These are phyloP conservation scores for Dacryopinax primogenitus DNA, from an alignment of 768 basidiomycete genomes.

Conservation along the genomic window DNA sequence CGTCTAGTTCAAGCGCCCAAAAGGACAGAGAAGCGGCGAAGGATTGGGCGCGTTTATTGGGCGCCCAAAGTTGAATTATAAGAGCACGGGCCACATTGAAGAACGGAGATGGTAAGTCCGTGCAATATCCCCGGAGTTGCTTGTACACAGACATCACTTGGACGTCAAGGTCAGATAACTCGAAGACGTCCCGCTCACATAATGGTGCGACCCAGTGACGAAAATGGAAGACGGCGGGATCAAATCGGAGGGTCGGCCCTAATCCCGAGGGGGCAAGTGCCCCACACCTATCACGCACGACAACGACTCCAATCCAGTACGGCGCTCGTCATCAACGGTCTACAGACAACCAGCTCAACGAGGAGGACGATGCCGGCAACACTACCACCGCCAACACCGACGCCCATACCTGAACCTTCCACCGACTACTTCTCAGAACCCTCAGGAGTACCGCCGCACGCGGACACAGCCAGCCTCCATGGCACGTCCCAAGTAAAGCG, in stretches of 20 bases:
- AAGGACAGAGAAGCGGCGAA: neutral
- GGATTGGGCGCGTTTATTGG: neutral
- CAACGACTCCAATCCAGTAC: neutral
- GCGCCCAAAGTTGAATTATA: neutral
- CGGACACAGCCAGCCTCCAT: neutral
- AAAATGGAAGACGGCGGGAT: neutral
- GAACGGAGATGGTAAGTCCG: neutral
- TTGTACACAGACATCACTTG: no score
- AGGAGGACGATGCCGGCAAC: conserved; percentile 7
- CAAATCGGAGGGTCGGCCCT: neutral
- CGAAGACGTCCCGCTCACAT: neutral
- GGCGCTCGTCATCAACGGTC: neutral
- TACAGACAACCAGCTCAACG: neutral
- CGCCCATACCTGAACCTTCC: neutral
- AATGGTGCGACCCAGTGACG: neutral
- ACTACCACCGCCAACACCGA: neutral
- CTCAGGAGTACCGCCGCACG: neutral
- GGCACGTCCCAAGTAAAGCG: conserved; percentile 1
- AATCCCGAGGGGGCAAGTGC: neutral
- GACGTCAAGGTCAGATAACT: no score
- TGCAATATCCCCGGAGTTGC: neutral
- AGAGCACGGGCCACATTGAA: neutral
- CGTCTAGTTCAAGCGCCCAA: neutral
- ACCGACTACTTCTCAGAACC: neutral
- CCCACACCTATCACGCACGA: neutral